Conservation (phyloP, 225 moss, liverwort and hornwort genomes). For the Lunularia cruciata region DNA sequence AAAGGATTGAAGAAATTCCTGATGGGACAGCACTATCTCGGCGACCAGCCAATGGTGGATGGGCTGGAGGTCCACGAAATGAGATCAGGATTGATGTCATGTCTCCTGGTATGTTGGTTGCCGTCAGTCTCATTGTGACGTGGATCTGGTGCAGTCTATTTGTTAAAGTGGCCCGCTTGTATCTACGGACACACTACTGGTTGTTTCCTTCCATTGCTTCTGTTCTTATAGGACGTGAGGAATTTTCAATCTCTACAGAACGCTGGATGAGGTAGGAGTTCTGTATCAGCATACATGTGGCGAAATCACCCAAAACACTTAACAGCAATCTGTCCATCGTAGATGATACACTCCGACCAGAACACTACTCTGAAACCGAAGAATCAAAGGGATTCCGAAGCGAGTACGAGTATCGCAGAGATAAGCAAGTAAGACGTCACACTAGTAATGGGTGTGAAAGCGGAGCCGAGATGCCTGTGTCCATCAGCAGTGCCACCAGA, state of each 20-base stretch:
- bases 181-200: too few species aligned
- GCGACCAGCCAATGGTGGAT: conserved; percentile 40
- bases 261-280: too few species aligned
- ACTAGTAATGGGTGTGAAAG: too few species aligned
- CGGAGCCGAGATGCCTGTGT: background rate
- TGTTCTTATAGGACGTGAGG: background rate
- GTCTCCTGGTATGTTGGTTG: conserved; percentile 51
- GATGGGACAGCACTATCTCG: conserved; percentile 56
- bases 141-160: background rate
- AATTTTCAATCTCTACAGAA: too few species aligned
- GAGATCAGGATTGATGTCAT: conserved; percentile 68
- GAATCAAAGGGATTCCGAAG: conserved; percentile 56
- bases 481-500: too few species aligned
- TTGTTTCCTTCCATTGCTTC: too few species aligned
- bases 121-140: background rate
- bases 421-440: conserved; percentile 46
- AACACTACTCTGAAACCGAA: conserved; percentile 59
- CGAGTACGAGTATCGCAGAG: conserved; percentile 63
- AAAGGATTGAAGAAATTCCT: conserved; percentile 67
- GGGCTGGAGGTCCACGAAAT: conserved; percentile 52
- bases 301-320: background rate
- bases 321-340: background rate
- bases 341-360: conserved; percentile 57
- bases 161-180: too few species aligned
- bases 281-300: too few species aligned